Evolutionary conservation across 2,329 filamentous ascomycete genomes (phyloP), one percentile per base, ranked within the genome.

Genomic region (Fusarium nisikadoi): DNA sequence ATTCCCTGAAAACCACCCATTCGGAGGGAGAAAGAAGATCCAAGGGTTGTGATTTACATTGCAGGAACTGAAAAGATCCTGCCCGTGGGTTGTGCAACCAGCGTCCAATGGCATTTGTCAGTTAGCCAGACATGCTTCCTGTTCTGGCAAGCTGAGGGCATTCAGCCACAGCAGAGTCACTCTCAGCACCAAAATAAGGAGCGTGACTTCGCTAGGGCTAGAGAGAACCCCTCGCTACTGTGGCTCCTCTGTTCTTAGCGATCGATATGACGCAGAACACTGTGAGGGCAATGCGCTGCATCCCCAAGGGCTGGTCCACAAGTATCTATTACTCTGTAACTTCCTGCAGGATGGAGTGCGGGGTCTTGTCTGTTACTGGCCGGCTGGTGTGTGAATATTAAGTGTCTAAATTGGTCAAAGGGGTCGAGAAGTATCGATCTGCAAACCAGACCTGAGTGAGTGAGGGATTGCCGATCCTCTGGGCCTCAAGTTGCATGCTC

Each of bases 101-200:
- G 52, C 57, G 64, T 52, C 75, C 75, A 77, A 77, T 77, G 65
- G 56, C 45, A 68, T 53, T n/a, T 47, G 38, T 52, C 45, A 59
- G 50, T 71, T 61, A 14, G 49, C 5, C 56, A 45, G 63, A 33
- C 41, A 66, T 43, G 63, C 72, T 77, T 76, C 75, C 74, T 70
- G 65, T 75, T 77, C 67, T 43, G 75, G 75, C 38, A 76, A 64
- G 31, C 61, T 68, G 61, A 75, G 27, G 57, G 64, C 31, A 71
- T 75, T 65, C 55, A 64, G 65, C 71, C 58, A 65, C 71, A 59
- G 52, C 33, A 60, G 66, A 55, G 64, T 64, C 42, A 50, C 61
- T 58, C 36, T 29, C 38, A 14, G 46, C 27, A 43, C 53, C 36
- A 20, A 39, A 27, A 6, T 14, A 31, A n/a, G 46, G 50, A 45